Evolutionary conservation across 805 yeast genomes (phyloP).

Genomic region (Yarrowia sp.): DNA sequence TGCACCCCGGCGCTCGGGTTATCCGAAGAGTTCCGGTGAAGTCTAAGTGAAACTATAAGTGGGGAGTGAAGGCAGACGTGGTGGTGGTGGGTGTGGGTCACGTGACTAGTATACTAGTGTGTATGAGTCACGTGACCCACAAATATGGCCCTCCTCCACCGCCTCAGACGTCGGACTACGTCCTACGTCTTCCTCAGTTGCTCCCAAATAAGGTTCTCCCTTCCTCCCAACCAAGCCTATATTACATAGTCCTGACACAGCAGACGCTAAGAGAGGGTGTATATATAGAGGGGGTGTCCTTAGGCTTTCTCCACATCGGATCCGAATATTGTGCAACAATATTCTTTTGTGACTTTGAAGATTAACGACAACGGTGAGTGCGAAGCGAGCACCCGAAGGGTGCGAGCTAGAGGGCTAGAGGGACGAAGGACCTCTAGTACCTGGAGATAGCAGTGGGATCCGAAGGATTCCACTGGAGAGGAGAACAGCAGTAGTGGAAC

Average conservation of each 20-base stretch:
- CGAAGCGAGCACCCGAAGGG: not conserved
- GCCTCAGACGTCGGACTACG: too few relatives aligned
- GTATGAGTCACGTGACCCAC: not conserved
- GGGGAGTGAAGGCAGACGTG: too few relatives aligned
- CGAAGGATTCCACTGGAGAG: too few relatives aligned
- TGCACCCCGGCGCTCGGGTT: constrained; percentile 22
- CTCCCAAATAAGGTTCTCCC: constrained; percentile 12
- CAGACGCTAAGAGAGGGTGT: constrained; percentile 6
- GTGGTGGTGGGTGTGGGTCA: not conserved
- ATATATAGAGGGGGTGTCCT: constrained; percentile 20
- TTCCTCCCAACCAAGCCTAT: constrained; percentile 24
- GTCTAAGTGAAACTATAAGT: too few relatives aligned
- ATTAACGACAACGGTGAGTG: constrained; percentile 19
- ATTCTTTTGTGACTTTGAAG: constrained; percentile 15
- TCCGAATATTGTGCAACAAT: constrained; percentile 15
- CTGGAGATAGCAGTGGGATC: too few relatives aligned
- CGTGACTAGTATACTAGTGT: too few relatives aligned
- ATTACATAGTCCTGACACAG: not conserved
- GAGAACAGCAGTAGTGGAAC: too few relatives aligned
- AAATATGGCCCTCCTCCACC: too few relatives aligned
- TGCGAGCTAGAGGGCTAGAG: not conserved
- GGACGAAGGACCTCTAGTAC: too few relatives aligned
- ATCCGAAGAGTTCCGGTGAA: constrained; percentile 26
- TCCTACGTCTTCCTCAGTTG: not conserved
- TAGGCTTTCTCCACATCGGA: constrained; percentile 20